These are phyloP conservation scores for Beta macrorhiza DNA, from an alignment of 179 eudicot genomes.

Conservation along the genomic window DNA sequence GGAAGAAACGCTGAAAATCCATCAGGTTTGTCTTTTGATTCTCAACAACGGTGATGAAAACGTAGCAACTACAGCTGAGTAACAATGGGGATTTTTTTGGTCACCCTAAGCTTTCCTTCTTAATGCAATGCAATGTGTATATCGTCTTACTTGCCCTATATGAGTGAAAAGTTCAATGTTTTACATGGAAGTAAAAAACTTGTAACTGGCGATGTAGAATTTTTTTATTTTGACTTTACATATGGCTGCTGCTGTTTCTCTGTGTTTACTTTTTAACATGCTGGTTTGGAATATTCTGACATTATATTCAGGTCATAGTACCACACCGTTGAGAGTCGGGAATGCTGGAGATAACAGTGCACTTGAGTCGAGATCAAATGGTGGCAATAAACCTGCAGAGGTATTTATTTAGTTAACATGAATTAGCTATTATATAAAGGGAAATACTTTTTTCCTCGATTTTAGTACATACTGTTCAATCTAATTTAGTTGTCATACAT, in stretches of 20 bases:
- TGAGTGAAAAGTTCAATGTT: not conserved
- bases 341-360: conserved; percentile 36
- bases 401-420: conserved; percentile 23
- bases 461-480: not conserved
- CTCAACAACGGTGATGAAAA: not conserved
- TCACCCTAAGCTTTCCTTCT: not conserved
- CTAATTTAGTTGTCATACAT: not conserved
- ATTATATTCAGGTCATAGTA: conserved; percentile 40
- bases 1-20: conserved; percentile 37
- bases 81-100: no score
- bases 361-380: conserved; percentile 44
- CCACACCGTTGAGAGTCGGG: conserved; percentile 36
- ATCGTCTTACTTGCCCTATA: not conserved
- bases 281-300: not conserved
- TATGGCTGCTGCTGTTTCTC: not conserved
- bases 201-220: not conserved
- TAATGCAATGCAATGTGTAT: not conserved
- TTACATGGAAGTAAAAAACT: not conserved
- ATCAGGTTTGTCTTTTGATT: conserved; percentile 37
- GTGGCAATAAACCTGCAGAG: conserved; percentile 40
- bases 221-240: not conserved
- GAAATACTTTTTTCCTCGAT: not conserved
- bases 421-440: not conserved
- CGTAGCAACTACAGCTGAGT: not conserved
- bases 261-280: conserved; percentile 1